phyloP scores from a whole-genome alignment of 768 basidiomycete genomes.

The Mycena polygramma region DNA sequence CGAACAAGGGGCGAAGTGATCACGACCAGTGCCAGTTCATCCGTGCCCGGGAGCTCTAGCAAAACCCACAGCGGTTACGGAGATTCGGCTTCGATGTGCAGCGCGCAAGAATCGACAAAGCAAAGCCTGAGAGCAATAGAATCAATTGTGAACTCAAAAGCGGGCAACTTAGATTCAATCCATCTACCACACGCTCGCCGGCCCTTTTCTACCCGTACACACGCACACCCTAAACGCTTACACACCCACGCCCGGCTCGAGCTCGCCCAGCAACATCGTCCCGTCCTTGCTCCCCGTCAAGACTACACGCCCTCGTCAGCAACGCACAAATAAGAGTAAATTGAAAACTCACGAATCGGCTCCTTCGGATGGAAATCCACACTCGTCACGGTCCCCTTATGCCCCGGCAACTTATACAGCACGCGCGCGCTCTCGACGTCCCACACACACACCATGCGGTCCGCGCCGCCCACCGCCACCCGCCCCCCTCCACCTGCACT shows the following conservation, averaged over 20 bases:
- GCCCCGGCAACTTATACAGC: constrained; percentile 93
- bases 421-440: constrained; percentile 84
- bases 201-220: too few relatives aligned
- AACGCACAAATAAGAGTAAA: not conserved
- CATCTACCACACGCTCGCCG: too few relatives aligned
- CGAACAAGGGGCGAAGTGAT: too few relatives aligned
- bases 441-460: constrained; percentile 89
- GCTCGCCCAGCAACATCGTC: constrained; percentile 92
- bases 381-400: constrained; percentile 96
- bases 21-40: too few relatives aligned
- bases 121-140: too few relatives aligned
- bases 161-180: too few relatives aligned
- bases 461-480: constrained; percentile 91
- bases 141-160: too few relatives aligned
- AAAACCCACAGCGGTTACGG: too few relatives aligned
- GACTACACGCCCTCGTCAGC: constrained; percentile 60
- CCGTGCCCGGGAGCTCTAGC: too few relatives aligned
- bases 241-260: constrained; percentile 73
- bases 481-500: constrained; percentile 75
- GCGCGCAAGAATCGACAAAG: too few relatives aligned
- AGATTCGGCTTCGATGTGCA: too few relatives aligned
- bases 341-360: constrained; percentile 81
- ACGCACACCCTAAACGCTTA: constrained; percentile 38
- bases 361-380: constrained; percentile 98
- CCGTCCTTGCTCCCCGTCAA: constrained; percentile 94